Evolutionary conservation across 2,329 filamentous ascomycete genomes (phyloP).

Genomic region (Colletotrichum spaethianum): DNA sequence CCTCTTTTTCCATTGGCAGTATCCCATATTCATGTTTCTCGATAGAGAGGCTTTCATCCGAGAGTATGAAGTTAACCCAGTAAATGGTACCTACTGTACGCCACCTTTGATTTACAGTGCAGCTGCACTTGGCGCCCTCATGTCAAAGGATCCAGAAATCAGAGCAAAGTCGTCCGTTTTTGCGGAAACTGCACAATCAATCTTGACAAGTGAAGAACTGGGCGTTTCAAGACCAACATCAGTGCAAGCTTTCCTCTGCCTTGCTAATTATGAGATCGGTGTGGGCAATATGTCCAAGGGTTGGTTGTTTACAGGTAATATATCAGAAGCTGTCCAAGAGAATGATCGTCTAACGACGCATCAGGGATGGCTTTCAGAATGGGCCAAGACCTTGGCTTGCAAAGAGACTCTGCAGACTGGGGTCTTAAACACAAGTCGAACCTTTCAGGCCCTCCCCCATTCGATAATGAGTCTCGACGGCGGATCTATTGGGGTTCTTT

Average conservation of each 20-base stretch:
- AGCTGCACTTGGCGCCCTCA: constrained; percentile 45
- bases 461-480: constrained; percentile 46
- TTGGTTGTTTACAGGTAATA: constrained; percentile 43
- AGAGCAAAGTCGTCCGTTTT: constrained; percentile 36
- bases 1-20: constrained; percentile 49
- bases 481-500: constrained; percentile 51
- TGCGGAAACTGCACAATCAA: constrained; percentile 44
- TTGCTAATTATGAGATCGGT: constrained; percentile 48
- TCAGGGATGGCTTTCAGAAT: constrained; percentile 51
- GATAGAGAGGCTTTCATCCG: constrained; percentile 48
- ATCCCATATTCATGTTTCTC: constrained; percentile 50
- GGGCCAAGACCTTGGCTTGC: constrained; percentile 49
- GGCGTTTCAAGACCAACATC: constrained; percentile 44
- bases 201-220: constrained; percentile 44
- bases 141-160: constrained; percentile 38
- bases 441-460: constrained; percentile 26
- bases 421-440: constrained; percentile 41
- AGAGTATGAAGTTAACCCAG: constrained; percentile 19
- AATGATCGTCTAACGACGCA: background rate
- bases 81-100: constrained; percentile 48
- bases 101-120: constrained; percentile 43
- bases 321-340: constrained; percentile 21
- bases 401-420: constrained; percentile 46
- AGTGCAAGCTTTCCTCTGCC: constrained; percentile 47
- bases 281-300: constrained; percentile 47